These are phyloP conservation scores for Hyaloscypha bicolor DNA, from an alignment of 495 filamentous ascomycete genomes.

Conservation along the genomic window DNA sequence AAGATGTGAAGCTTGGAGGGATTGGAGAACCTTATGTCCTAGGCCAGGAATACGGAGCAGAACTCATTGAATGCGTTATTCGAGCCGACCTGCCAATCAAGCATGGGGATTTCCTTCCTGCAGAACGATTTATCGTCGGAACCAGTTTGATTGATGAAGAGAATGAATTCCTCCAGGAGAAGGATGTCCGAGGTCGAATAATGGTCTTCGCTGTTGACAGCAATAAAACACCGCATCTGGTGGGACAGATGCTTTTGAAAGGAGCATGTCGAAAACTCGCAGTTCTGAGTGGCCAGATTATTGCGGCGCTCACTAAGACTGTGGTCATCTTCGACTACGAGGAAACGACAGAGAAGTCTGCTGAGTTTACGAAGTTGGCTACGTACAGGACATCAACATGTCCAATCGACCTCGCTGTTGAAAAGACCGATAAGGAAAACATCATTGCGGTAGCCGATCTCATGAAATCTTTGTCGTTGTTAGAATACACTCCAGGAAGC, in stretches of 20 bases:
- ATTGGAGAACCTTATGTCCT: conserved; percentile 46
- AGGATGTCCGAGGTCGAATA: conserved; percentile 64
- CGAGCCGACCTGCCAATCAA: conserved; percentile 70
- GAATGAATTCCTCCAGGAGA: conserved; percentile 10
- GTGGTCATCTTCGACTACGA: conserved; percentile 66
- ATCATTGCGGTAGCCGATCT: conserved; percentile 86
- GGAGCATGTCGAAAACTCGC: conserved; percentile 79
- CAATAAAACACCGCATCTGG: conserved; percentile 67
- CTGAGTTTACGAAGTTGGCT: conserved; percentile 62
- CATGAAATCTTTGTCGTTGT: conserved; percentile 87
- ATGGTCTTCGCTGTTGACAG: conserved; percentile 81
- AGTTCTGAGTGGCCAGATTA: conserved; percentile 74
- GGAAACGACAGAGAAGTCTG: conserved; percentile 50
- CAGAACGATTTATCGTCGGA: conserved; percentile 86
- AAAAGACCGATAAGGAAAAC: conserved; percentile 44
- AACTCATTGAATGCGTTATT: conserved; percentile 84
- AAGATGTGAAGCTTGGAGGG: conserved; percentile 51
- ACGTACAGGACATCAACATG: conserved; percentile 81
- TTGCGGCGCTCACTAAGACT: conserved; percentile 85
- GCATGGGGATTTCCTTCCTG: conserved; percentile 53
- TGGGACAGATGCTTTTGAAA: conserved; percentile 64
- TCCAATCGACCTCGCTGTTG: conserved; percentile 78
- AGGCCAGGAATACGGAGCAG: conserved; percentile 58
- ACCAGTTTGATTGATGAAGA: conserved; percentile 74
- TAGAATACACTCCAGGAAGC: conserved; percentile 61